Conservation (phyloP, 352 stramenopile species). For the Pythium phragmiticola region DNA sequence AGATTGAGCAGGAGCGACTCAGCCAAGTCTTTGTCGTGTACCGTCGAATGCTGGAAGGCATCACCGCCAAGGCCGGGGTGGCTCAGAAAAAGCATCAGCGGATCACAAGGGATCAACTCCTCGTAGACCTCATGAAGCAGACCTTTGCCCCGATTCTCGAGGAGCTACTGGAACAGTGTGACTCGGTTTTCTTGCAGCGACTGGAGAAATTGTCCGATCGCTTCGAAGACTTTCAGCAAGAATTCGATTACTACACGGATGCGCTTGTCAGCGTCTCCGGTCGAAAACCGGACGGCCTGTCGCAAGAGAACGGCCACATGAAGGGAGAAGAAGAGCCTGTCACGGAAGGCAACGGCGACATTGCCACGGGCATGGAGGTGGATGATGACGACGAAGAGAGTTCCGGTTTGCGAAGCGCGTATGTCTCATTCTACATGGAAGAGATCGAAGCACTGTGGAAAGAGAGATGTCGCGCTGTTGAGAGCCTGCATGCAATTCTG, state of each 20-base stretch:
- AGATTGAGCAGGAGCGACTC: conserved; percentile 69
- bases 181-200: conserved; percentile 63
- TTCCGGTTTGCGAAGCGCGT: conserved; percentile 54
- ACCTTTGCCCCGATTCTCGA: conserved; percentile 68
- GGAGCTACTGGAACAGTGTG: conserved; percentile 64
- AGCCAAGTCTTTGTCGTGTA: conserved; percentile 57
- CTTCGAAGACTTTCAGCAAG: conserved; percentile 72
- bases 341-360: background rate
- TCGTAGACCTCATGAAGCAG: conserved; percentile 68
- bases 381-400: conserved; percentile 39
- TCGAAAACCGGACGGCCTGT: background rate
- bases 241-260: conserved; percentile 79
- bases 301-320: conserved; percentile 22
- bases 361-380: conserved; percentile 18
- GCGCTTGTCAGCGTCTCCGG: conserved; percentile 50
- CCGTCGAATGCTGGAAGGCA: conserved; percentile 48
- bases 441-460: conserved; percentile 84
- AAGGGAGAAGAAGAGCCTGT: conserved; percentile 20
- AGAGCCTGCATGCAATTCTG: conserved; percentile 74
- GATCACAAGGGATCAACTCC: conserved; percentile 53
- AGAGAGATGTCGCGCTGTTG: conserved; percentile 68
- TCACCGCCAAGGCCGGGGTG: conserved; percentile 42
- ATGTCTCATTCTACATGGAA: conserved; percentile 76
- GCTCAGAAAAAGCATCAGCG: conserved; percentile 56
- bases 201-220: conserved; percentile 59